Evolutionary conservation across 148 eudicot species (phyloP), one percentile per base, ranked within the genome.

Genomic region (Vaccinium corymbosum): DNA sequence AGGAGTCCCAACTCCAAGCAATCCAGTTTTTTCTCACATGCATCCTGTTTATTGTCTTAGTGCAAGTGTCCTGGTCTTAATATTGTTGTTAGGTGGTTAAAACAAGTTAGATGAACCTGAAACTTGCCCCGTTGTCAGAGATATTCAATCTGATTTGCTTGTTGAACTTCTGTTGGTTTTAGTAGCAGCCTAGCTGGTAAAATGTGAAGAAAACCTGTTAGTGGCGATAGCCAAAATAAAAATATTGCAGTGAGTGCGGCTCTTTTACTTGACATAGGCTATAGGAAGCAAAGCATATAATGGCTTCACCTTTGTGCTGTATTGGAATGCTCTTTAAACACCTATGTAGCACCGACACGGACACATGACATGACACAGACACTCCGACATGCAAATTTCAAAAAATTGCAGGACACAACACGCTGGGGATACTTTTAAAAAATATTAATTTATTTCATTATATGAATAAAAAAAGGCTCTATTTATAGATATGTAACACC

Each of bases 241-340:
- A 61, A 7, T 20, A 8, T n/a, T 61, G 68, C 27, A n/a, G 22
- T 12, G n/a, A n/a, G 70, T 2, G 70, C 11, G 29, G 29, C 14
- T 64, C 70, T 66, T 25, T 66, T 66, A 66, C 72, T 66, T 66
- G 72, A 25, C 72, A 66, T 25, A 66, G 72, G 35, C 72, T 66
- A 66, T 25, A 66, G 72, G 35, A 25, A 66, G 72, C 27, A 66
- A 27, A 66, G 15, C 72, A 10, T 66, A 22, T 66, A 9, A 25
- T 64, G 25, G 71, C 71, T 25, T 64, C 71, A 25, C 71, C 10
- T 64, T 25, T 66, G 25, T 66, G 35, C 72, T 66, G 6, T 22
- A 29, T 71, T 32, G 48, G 16, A 46, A 71, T 71, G 75, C 75
- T 71, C 75, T 14, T 15, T 32, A 15, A 71, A 42, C n/a, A 73